Conservation (phyloP, 2,329 filamentous ascomycete genomes). For the Ophiognomonia clavigignenti-juglandacearum region DNA sequence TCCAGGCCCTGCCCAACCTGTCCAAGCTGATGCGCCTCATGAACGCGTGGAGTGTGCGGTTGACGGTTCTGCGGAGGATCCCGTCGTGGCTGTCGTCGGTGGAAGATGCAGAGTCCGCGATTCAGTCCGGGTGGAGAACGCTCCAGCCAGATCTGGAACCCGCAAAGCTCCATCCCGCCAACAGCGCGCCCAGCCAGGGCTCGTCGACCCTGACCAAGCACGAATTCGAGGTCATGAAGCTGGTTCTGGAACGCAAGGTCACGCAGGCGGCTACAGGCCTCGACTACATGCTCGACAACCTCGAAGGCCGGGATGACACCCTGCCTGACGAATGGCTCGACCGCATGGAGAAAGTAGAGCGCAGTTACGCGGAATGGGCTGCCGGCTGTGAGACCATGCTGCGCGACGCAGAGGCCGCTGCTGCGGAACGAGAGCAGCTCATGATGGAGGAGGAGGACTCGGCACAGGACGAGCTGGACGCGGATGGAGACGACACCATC, state of each 20-base stretch:
- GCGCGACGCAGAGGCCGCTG: constrained; percentile 57
- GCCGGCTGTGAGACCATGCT: constrained; percentile 70
- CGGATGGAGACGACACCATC: neutral
- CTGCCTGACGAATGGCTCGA: constrained; percentile 86
- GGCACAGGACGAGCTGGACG: neutral
- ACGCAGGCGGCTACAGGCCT: constrained; percentile 65
- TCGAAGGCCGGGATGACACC: constrained; percentile 80
- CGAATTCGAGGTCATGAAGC: constrained; percentile 55
- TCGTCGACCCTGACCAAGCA: constrained; percentile 34
- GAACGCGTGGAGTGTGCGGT: constrained; percentile 70
- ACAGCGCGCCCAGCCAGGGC: constrained; percentile 16
- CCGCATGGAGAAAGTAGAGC: constrained; percentile 74
- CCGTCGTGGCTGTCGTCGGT: constrained; percentile 65
- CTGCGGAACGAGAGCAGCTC: neutral
- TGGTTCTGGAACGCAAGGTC: constrained; percentile 64
- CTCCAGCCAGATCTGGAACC: constrained; percentile 30
- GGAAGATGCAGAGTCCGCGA: constrained; percentile 58
- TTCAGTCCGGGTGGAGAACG: constrained; percentile 63
- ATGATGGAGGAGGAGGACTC: neutral
- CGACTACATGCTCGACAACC: constrained; percentile 78
- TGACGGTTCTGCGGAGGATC: constrained; percentile 69
- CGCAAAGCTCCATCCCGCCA: constrained; percentile 16
- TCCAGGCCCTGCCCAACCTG: constrained; percentile 82
- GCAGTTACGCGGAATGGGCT: constrained; percentile 74
- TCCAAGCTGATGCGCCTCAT: constrained; percentile 70